Evolutionary conservation across 345 rosid species (phyloP).

Genomic region (Ceriops tagal): DNA sequence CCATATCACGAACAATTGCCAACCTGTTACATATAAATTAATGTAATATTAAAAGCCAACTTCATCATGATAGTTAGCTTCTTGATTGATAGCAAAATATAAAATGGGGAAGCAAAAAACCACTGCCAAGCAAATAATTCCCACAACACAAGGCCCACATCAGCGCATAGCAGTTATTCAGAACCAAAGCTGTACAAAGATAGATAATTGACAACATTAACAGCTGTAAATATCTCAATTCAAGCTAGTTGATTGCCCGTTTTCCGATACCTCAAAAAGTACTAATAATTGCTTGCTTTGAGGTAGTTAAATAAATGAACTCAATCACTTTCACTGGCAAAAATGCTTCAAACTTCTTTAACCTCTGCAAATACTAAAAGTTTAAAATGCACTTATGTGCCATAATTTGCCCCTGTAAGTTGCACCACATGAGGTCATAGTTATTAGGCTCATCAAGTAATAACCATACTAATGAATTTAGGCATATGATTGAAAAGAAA

Average conservation of each 20-base stretch:
- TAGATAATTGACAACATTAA: slow-evolving; percentile 7
- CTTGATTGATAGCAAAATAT: slow-evolving; percentile 1
- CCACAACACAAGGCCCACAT: not conserved
- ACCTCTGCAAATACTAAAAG: not conserved
- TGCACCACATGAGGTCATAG: not conserved
- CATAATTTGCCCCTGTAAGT: not conserved
- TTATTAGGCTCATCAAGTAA: not conserved
- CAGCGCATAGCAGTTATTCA: not conserved
- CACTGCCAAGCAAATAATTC: slow-evolving; percentile 2
- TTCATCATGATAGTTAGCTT: not conserved
- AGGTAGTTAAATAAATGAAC: not conserved
- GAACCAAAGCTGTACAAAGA: not conserved
- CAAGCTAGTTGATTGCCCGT: too few relatives aligned
- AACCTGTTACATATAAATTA: slow-evolving; percentile 40
- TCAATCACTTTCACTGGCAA: not conserved
- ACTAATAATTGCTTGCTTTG: too few relatives aligned
- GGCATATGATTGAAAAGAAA: slow-evolving; percentile 13
- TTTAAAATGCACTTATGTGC: slow-evolving; percentile 2
- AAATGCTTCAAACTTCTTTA: not conserved
- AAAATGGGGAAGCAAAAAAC: slow-evolving; percentile 3
- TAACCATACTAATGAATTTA: not conserved
- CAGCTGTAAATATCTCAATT: too few relatives aligned
- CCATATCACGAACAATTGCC: slow-evolving; percentile 94
- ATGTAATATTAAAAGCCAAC: not conserved
- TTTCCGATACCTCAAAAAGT: too few relatives aligned